Base-by-base conservation (phyloP, 2,329 filamentous ascomycete species). In the Neonectria hederae region DNA sequence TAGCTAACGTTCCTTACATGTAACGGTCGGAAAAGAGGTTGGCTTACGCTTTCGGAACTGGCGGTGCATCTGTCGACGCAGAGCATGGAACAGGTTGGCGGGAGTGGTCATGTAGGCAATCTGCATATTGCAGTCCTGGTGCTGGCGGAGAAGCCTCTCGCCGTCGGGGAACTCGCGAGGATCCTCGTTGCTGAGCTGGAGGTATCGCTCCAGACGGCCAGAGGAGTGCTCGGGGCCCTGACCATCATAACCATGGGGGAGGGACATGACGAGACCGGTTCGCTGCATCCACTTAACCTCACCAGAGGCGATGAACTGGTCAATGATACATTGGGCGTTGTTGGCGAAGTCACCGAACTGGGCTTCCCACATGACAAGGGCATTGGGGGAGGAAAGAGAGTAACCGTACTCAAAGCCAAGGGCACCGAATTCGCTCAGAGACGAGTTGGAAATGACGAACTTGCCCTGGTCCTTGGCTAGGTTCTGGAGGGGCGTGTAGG, bases 261-360 rank as follows among this genome's bases (percentile, higher is more conserved):
- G 87, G 67, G 94, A 97, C 87, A 98, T 92, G 73, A 99, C 93
- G 54, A 99, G 89, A 76, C 96, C 96, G 59, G 94, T 97, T 81
- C 96, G 91, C 85, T 99, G 96, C 82, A 98, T 91, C 96, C 96
- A 99, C 84, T 99, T 99, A 70, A 92, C 90, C 83, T 99, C 96
- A 77, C 96, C 96, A 67, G 96, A 97, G 54, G 96, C 95, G 74
- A 99, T 91, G 83, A 99, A 99, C 82, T 99, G 96, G 80, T 99
- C 96, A 76, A 99, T 97, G 81, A 99, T 97, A 80, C 94, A 97
- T 83, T 99, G 96, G 46, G 96, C 95, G 77, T 97, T 99, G 87
- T 99, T 99, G 86, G 96, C 96, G 76, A 99, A 99, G 82, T 99
- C 96, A 86, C 96, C 96, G 76, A 99, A 99, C 82, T 99, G 96